Conservation (phyloP, 2,329 filamentous ascomycete species). For the Exophiala oligosperma region DNA sequence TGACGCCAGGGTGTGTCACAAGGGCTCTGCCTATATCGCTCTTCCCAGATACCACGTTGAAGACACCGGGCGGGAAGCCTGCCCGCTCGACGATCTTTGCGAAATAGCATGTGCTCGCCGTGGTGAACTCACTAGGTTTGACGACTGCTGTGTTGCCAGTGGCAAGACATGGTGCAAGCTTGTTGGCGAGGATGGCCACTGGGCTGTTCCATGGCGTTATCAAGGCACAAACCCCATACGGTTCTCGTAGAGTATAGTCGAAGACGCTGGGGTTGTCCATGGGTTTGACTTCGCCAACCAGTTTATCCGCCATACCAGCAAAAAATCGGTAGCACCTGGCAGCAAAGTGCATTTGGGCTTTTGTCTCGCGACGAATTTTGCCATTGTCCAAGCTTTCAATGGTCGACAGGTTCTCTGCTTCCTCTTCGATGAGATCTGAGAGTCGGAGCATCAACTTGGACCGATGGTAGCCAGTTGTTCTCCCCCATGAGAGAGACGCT, state of each 20-base stretch:
- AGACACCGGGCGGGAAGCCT: conserved; percentile 51
- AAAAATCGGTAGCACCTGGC: conserved; percentile 65
- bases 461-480: conserved; percentile 64
- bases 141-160: conserved; percentile 59
- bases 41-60: conserved; percentile 73
- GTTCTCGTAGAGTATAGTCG: conserved; percentile 73
- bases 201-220: conserved; percentile 83
- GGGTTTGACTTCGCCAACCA: conserved; percentile 70
- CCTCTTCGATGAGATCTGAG: conserved; percentile 63
- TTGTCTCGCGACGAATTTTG: conserved; percentile 66
- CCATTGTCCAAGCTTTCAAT: conserved; percentile 80
- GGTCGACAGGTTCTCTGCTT: conserved; percentile 62
- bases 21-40: conserved; percentile 70
- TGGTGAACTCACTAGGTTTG: conserved; percentile 60
- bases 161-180: conserved; percentile 55
- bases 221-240: conserved; percentile 72
- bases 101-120: conserved; percentile 58
- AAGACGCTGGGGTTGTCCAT: conserved; percentile 56
- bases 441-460: conserved; percentile 69
- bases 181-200: conserved; percentile 71
- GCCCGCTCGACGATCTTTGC: conserved; percentile 60
- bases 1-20: conserved; percentile 64
- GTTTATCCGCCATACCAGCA: conserved; percentile 76
- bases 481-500: conserved; percentile 69
- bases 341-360: conserved; percentile 62